These are phyloP conservation scores for Pseudogymnoascus verrucosus DNA, from an alignment of 2,329 filamentous ascomycete species.

Conservation along the genomic window DNA sequence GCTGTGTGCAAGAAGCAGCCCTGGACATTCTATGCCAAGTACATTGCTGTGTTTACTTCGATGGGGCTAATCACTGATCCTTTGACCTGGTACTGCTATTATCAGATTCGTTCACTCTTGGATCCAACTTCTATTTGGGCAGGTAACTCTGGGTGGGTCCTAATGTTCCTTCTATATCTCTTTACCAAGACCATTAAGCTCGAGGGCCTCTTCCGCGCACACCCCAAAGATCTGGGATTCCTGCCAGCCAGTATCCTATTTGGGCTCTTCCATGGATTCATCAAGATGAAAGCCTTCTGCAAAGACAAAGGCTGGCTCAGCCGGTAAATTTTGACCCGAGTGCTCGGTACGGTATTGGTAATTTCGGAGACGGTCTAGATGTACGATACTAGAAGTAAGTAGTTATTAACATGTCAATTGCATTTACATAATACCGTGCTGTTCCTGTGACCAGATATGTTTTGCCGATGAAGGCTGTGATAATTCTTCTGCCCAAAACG, in stretches of 20 bases:
- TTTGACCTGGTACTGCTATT: conserved; percentile 60
- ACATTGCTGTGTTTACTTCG: conserved; percentile 86
- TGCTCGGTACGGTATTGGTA: neutral
- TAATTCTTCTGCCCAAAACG: neutral
- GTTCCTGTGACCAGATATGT: neutral
- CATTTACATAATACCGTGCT: neutral
- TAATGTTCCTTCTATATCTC: conserved; percentile 58
- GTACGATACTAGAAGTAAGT: neutral
- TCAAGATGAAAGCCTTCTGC: conserved; percentile 72
- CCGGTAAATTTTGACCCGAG: neutral
- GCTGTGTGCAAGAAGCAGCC: conserved; percentile 50
- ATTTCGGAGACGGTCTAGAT: neutral
- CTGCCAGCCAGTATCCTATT: conserved; percentile 82
- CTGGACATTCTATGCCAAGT: conserved; percentile 94
- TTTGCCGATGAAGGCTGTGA: neutral
- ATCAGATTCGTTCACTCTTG: conserved; percentile 59
- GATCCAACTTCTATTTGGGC: conserved; percentile 36
- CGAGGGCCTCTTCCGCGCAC: conserved; percentile 73
- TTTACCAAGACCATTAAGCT: conserved; percentile 91
- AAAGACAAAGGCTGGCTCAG: neutral
- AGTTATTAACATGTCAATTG: neutral
- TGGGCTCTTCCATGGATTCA: conserved; percentile 84
- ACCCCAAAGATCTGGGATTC: conserved; percentile 72
- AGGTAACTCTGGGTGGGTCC: neutral
- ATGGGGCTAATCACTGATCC: conserved; percentile 74